These are phyloP conservation scores for Pichia sp. DNA, from an alignment of 1,139 yeast species.

Conservation along the genomic window DNA sequence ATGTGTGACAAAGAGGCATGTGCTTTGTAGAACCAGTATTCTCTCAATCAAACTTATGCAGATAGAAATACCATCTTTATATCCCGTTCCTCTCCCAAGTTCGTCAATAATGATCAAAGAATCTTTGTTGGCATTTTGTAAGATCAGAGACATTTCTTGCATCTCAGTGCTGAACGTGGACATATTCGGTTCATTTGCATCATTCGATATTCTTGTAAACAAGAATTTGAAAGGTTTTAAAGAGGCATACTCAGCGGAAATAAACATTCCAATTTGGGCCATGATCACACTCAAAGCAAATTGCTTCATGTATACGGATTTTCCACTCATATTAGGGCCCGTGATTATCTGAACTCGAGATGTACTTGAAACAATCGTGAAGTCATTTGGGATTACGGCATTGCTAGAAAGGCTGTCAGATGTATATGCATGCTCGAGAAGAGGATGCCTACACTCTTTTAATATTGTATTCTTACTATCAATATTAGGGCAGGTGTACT, in stretches of 20 bases:
- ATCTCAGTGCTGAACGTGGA: conserved; percentile 50
- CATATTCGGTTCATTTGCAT: conserved; percentile 37
- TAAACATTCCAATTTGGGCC: conserved; percentile 50
- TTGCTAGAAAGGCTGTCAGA: background rate
- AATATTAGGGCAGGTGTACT: conserved; percentile 36
- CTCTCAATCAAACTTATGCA: conserved; percentile 39
- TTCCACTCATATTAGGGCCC: conserved; percentile 54
- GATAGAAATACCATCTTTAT: conserved; percentile 41
- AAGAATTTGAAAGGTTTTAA: conserved; percentile 41
- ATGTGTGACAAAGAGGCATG: conserved; percentile 40
- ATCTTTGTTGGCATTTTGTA: conserved; percentile 33
- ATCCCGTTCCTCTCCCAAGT: conserved; percentile 47
- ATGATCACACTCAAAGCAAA: conserved; percentile 43
- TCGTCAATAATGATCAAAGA: conserved; percentile 48
- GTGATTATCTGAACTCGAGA: conserved; percentile 43
- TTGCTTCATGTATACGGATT: conserved; percentile 47
- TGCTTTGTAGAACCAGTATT: conserved; percentile 28
- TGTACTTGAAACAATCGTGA: conserved; percentile 33
- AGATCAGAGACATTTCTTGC: conserved; percentile 43
- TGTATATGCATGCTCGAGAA: conserved; percentile 30
- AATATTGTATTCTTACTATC: conserved; percentile 32
- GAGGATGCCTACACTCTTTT: conserved; percentile 39
- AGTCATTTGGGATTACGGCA: conserved; percentile 38
- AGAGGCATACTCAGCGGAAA: conserved; percentile 46
- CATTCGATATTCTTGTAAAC: conserved; percentile 45